These are phyloP conservation scores for Artemisia annua DNA, from an alignment of 129 eudicot genomes.

Conservation along the genomic window DNA sequence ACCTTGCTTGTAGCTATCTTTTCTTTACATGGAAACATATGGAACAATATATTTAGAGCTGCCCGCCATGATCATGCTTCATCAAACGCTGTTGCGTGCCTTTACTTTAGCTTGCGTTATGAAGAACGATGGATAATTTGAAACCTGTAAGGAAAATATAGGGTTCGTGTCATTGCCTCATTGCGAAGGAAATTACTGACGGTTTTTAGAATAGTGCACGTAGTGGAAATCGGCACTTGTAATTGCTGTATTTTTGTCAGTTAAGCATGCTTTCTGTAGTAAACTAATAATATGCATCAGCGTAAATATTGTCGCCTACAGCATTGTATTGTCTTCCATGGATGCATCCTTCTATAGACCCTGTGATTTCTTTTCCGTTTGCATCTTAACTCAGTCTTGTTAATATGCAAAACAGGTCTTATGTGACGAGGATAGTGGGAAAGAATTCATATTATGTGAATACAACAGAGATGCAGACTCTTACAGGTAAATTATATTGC, in stretches of 20 bases:
- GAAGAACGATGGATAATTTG: no score
- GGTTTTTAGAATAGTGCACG: background rate
- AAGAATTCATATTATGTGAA: slow-evolving; percentile 89
- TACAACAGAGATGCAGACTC: slow-evolving; percentile 99
- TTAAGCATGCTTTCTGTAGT: background rate
- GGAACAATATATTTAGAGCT: no score
- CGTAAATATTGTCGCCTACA: no score
- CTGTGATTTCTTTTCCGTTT: background rate
- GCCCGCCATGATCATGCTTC: no score
- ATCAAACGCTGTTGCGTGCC: no score
- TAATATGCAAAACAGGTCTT: slow-evolving; percentile 55
- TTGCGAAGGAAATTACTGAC: background rate
- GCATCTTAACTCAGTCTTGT: slow-evolving; percentile 8
- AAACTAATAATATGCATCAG: background rate
- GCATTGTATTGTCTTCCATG: background rate
- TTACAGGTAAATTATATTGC: slow-evolving; percentile 59
- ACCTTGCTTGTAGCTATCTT: no score
- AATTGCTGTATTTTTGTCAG: background rate
- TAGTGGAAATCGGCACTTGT: background rate
- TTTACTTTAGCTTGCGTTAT: no score
- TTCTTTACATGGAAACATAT: no score
- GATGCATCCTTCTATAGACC: background rate
- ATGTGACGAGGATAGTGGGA: slow-evolving; percentile 73
- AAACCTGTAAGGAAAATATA: background rate
- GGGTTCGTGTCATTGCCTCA: background rate